Evolutionary conservation across 2,329 filamentous ascomycete genomes (phyloP), one percentile per base, ranked within the genome.

Genomic region (Lojkania enalia): DNA sequence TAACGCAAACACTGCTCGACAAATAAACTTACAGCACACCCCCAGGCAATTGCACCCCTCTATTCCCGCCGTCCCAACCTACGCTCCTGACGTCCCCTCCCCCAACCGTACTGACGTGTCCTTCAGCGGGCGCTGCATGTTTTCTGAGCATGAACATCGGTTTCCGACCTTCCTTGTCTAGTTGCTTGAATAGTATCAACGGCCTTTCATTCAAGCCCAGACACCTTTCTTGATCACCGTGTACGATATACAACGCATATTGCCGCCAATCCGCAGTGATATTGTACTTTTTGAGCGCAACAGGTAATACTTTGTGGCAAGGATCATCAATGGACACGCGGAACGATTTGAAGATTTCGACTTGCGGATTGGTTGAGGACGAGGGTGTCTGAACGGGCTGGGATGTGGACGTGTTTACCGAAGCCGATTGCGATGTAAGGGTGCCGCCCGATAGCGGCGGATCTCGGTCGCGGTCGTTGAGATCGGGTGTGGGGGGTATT

Each of bases 331-430:
- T 95, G 66, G 88, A 94, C 51, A 99, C 94, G 29, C 92, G 86
- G 80, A 99, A 99, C 1, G 89, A 95, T 70, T 99, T 99, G 83
- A 97, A 97, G 48, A 99, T 96, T 71, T 99, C 94, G 48, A 96
- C 91, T 57, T 77, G 74, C 9, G 74, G 74, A 49, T 77, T 77
- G 42, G 7, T 27, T 9, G 67, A 58, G 11, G 66, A 67, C 5
- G 60, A 54, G 1, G 63, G 43, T 48, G 39, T 15, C 9, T 9
- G 55, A 20, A 56, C 35, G 25, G 60, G 52, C 16, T 52, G 40
- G 39, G 56, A 51, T n/a, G 60, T 41, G 1, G 41, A 37, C 7
- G 46, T 11, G 32, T 27, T 44, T 15, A 21, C 30, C 9, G 33
- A 20, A 1, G 43, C 47, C 37, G 60, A 58, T 30, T 57, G 39